Percentiles rank a stretch among this genome's conserved stretches.
These are phyloP conservation scores for Kodamaea hsintzibuensis DNA, from an alignment of 805 yeast genomes.

Conservation along the genomic window DNA sequence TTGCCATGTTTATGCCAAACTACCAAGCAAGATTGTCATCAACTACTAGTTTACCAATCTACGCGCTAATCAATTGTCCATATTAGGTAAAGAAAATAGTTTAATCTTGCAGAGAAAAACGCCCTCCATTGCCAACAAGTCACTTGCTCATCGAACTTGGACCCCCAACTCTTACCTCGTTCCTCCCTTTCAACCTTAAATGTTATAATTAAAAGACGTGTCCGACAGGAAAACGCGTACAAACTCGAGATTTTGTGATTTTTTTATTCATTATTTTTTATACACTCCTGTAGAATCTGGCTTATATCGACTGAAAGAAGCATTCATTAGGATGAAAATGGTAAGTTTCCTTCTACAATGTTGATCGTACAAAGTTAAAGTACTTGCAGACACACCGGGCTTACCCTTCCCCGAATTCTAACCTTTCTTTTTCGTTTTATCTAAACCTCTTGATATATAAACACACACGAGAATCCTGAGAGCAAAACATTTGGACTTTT, in stretches of 20 bases:
- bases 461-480: not conserved
- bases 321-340: not conserved
- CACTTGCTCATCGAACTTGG: not conserved
- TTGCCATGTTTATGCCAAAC: not conserved
- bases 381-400: not conserved
- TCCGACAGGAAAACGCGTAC: not conserved
- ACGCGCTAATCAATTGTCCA: not conserved
- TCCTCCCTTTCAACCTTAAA: not conserved
- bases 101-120: not conserved
- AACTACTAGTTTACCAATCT: not conserved
- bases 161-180: not conserved
- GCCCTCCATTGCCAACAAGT: not conserved
- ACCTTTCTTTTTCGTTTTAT: not conserved
- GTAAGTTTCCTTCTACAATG: not conserved
- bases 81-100: not conserved
- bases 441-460: not conserved
- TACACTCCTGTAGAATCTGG: slow-evolving; percentile 1
- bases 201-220: not conserved
- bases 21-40: not conserved
- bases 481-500: not conserved
- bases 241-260: not conserved
- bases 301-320: slow-evolving; percentile 1
- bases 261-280: too few relatives aligned
- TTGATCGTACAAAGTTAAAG: not conserved
- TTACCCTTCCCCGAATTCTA: not conserved